Evolutionary conservation across 192 early-diverging fungal species (phyloP), one percentile per base, ranked within the genome.

Genomic region (Backusella westeae): DNA sequence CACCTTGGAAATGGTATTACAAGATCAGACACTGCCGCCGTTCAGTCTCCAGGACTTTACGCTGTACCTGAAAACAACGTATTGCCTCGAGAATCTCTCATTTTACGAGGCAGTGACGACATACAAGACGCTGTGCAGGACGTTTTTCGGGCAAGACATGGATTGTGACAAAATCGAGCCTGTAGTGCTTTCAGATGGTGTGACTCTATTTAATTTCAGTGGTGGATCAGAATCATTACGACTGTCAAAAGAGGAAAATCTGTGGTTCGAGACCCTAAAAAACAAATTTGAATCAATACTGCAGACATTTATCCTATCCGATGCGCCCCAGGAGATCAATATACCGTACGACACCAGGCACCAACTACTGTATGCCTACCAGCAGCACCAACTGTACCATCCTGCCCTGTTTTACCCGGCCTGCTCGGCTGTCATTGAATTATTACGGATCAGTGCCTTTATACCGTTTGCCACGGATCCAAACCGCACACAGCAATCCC

Each of bases 291-390:
- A 82, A 21, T 34, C 39, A 6, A 77, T 85, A 19, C 38, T 85
- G 38, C 59, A 77, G 53, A 56, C 74, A 0, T 82, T 78, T 46
- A 76, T 85, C 35, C 63, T 74, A 0, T 44, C 52, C 9, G 71
- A 78, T 21, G 72, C 81, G 15, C 76, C 80, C 17, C 78, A 78
- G 17, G 84, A 85, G 35, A 63, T 85, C 65, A 85, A 85, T 39
- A 72, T 85, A 8, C 78, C 77, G 10, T 77, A 75, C 39, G 71
- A 72, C 5, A 76, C 77, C 3, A 73, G 81, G n/a, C 53, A 69
- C n/a, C 67, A 67, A 21, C n/a, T 85, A 12, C 26, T 82, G n/a
- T 75, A 82, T 44, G 38, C 71, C 0, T 76, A 80, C 2, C 23
- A 69, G 14, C 42, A 44, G 41, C 44, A 75, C 0, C 69, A 77